Evolutionary conservation across 257 asterid genomes (phyloP).

Genomic region (Capsicum pubescens): DNA sequence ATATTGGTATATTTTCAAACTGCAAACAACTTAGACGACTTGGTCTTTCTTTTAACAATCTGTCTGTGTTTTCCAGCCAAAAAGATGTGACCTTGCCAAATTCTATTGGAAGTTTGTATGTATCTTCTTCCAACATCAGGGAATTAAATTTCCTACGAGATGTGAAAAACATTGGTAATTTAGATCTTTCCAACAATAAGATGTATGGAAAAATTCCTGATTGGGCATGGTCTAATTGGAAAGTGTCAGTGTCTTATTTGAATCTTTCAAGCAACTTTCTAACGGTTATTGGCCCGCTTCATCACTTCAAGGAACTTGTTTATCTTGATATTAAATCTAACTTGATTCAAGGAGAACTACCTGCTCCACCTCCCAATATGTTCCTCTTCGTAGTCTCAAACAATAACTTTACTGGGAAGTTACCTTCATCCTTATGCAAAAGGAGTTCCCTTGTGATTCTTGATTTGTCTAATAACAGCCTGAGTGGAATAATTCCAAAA

Average conservation of each 20-base stretch:
- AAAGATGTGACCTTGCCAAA: not conserved
- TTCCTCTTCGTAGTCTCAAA: conserved; percentile 27
- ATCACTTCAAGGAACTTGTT: not conserved
- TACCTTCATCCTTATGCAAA: conserved; percentile 22
- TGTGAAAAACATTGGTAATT: not conserved
- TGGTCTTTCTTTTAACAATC: conserved; percentile 37
- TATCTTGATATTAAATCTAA: conserved; percentile 29
- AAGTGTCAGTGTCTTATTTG: not conserved
- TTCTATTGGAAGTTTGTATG: not conserved
- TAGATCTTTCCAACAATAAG: conserved; percentile 28
- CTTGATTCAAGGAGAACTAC: conserved; percentile 23
- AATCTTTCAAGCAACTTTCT: conserved; percentile 32
- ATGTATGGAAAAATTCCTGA: conserved; percentile 27
- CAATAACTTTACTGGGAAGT: conserved; percentile 31
- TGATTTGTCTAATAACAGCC: conserved; percentile 19
- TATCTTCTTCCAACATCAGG: conserved; percentile 27
- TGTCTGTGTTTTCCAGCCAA: conserved; percentile 1
- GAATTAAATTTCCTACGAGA: conserved; percentile 15
- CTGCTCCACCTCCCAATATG: conserved; percentile 15
- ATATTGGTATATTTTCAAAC: conserved; percentile 33
- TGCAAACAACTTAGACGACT: conserved; percentile 24
- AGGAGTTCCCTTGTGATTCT: conserved; percentile 22
- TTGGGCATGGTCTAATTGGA: conserved; percentile 22
- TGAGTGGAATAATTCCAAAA: conserved; percentile 12
- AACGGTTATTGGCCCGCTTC: not conserved